Conservation (phyloP, 805 yeast genomes). For the Yarrowia porcina region DNA sequence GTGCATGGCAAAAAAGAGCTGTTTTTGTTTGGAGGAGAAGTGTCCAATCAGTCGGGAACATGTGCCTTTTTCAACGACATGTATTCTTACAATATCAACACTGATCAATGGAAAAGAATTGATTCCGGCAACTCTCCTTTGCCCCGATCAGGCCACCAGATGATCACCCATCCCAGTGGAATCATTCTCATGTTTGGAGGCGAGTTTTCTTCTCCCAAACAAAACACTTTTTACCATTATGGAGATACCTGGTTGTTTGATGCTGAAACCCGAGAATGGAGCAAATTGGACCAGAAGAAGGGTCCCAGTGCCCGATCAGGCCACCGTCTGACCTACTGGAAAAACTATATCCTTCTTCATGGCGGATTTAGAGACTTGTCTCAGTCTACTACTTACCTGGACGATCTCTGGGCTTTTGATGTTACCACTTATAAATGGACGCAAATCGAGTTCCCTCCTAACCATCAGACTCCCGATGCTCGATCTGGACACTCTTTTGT, state of each 20-base stretch:
- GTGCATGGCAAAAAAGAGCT: constrained; percentile 72
- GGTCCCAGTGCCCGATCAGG: constrained; percentile 86
- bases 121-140: constrained; percentile 84
- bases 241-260: constrained; percentile 96
- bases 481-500: constrained; percentile 90
- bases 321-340: constrained; percentile 87
- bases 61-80: constrained; percentile 76
- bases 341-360: constrained; percentile 75
- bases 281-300: constrained; percentile 69
- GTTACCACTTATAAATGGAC: constrained; percentile 86
- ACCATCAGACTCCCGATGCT: constrained; percentile 80
- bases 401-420: constrained; percentile 91
- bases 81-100: constrained; percentile 66
- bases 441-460: constrained; percentile 81
- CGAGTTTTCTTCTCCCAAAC: constrained; percentile 95
- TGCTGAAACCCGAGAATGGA: constrained; percentile 81
- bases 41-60: constrained; percentile 42
- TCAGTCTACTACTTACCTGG: constrained; percentile 71
- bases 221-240: constrained; percentile 90
- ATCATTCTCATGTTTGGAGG: constrained; percentile 87
- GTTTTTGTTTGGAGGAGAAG: constrained; percentile 88
- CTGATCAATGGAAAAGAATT: constrained; percentile 74
- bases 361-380: constrained; percentile 96
- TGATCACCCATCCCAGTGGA: constrained; percentile 91
- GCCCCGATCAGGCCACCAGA: constrained; percentile 90